phyloP scores from a whole-genome alignment of 2,329 filamentous ascomycete genomes.

The Ophiostoma fasciatum region DNA sequence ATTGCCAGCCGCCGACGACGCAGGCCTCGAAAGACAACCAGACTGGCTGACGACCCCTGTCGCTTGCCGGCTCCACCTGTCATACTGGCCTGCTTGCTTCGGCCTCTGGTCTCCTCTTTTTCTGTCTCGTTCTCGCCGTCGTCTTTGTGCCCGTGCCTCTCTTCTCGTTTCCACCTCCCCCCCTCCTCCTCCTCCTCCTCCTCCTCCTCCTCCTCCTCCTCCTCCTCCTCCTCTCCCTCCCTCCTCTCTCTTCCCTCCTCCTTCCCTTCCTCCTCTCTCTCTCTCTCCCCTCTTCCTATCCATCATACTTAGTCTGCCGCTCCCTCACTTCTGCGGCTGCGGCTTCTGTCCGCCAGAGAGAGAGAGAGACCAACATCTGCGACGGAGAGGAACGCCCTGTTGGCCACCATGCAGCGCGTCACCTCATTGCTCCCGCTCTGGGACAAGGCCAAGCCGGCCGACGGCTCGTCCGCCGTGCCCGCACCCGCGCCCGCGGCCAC shows the following conservation, averaged over 20 bases:
- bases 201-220: neutral
- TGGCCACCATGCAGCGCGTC: conserved; percentile 28
- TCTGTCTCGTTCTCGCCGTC: neutral
- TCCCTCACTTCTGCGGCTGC: neutral
- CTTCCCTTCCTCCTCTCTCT: neutral
- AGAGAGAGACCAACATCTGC: neutral
- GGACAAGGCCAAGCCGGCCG: conserved; percentile 16
- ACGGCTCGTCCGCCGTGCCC: conserved; percentile 6
- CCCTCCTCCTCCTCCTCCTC: neutral
- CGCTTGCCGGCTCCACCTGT: too few relatives aligned
- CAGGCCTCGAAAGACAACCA: too few relatives aligned
- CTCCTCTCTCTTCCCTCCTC: neutral
- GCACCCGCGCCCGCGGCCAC: conserved; percentile 3
- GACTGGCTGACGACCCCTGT: too few relatives aligned
- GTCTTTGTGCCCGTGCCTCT: neutral
- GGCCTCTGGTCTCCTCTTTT: neutral
- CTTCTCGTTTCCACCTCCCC: neutral
- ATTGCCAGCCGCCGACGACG: too few relatives aligned
- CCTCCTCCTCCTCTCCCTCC: neutral
- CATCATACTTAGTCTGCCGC: neutral
- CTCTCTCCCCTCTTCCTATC: neutral
- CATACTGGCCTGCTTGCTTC: conserved; percentile 4
- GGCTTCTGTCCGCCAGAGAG: neutral
- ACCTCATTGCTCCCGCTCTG: conserved; percentile 28
- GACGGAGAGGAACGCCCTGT: too few relatives aligned